phyloP scores from a whole-genome alignment of 768 basidiomycete species.

The Agaricus subrufescens region DNA sequence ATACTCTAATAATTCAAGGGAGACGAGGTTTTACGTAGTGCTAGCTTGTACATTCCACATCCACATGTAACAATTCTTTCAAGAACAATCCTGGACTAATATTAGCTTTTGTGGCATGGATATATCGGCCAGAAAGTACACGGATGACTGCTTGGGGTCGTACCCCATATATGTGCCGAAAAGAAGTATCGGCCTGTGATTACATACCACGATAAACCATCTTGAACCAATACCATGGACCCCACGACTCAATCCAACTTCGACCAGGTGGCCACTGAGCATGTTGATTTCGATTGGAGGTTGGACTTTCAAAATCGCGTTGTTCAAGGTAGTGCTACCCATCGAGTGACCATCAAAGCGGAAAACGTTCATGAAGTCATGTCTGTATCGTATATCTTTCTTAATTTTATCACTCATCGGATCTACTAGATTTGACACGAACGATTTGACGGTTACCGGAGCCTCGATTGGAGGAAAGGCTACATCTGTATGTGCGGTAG shows the following conservation, averaged over 20 bases:
- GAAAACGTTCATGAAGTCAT: slow-evolving; percentile 53
- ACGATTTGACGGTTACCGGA: slow-evolving; percentile 54
- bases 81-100: too few relatives aligned
- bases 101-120: too few relatives aligned
- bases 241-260: slow-evolving; percentile 84
- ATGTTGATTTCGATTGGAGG: slow-evolving; percentile 72
- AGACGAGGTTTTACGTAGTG: background rate
- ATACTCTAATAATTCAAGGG: background rate
- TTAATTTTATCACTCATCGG: background rate
- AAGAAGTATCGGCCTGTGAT: background rate
- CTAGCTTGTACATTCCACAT: too few relatives aligned
- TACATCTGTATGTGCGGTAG: slow-evolving; percentile 36
- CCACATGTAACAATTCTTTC: too few relatives aligned
- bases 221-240: slow-evolving; percentile 26
- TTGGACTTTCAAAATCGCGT: slow-evolving; percentile 65
- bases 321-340: slow-evolving; percentile 61
- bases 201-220: background rate
- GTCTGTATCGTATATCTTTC: slow-evolving; percentile 31
- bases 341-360: slow-evolving; percentile 52
- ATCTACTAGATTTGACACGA: slow-evolving; percentile 63
- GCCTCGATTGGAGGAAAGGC: slow-evolving; percentile 48
- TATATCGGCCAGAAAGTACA: too few relatives aligned
- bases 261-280: slow-evolving; percentile 54
- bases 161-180: too few relatives aligned
- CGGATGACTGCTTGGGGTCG: too few relatives aligned